These are phyloP conservation scores for Alectoria sarmentosa DNA, from an alignment of 495 filamentous ascomycete species.

Conservation along the genomic window DNA sequence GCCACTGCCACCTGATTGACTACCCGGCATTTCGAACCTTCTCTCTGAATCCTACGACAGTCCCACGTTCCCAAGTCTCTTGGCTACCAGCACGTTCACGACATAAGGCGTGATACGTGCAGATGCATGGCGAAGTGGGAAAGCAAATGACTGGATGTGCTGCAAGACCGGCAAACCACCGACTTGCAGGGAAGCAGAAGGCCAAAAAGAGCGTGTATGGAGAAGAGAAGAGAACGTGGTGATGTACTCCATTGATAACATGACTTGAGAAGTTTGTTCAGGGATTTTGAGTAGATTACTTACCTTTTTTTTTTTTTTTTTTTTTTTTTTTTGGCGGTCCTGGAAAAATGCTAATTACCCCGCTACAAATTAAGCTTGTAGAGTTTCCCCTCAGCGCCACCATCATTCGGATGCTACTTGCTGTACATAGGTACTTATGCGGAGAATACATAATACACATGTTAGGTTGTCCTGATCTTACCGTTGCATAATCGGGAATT, in stretches of 20 bases:
- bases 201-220: not conserved
- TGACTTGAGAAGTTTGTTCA: not conserved
- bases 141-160: not conserved
- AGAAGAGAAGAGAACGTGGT: not conserved
- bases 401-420: not conserved
- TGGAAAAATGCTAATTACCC: not conserved
- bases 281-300: too few relatives aligned
- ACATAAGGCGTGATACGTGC: constrained; percentile 3
- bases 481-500: not conserved
- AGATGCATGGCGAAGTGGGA: not conserved
- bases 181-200: not conserved
- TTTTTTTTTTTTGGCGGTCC: not conserved
- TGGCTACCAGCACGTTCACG: not conserved
- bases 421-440: not conserved
- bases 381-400: not conserved
- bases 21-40: constrained; percentile 5
- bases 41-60: not conserved
- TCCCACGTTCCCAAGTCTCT: not conserved
- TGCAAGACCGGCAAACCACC: not conserved
- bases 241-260: not conserved
- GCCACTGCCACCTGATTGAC: constrained; percentile 6
- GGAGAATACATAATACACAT: not conserved
- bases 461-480: too few relatives aligned
- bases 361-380: not conserved
- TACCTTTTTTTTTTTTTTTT: too few relatives aligned